Evolutionary conservation across 306 rosid genomes (phyloP), one percentile per base, ranked within the genome.

Genomic region (Comarum palustre): DNA sequence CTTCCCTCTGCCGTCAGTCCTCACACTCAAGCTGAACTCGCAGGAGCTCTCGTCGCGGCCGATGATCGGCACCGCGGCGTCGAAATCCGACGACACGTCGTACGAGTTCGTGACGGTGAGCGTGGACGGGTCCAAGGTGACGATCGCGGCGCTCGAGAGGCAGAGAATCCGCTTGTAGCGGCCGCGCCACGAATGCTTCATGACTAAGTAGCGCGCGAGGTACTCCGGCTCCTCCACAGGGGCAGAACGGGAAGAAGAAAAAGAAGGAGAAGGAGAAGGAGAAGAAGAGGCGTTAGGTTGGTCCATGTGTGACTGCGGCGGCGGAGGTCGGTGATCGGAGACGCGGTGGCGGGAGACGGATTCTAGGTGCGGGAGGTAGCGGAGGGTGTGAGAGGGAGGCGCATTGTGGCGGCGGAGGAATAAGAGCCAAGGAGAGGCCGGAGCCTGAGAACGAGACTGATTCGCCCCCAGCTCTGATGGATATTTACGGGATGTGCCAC

Each of bases 111-210:
- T 95, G 22, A 90, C 89, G 11, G 83, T 66, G n/a, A 95, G 91
- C 32, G 99, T 88, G 22, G 87, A 68, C 46, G 99, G 99, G 79
- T 95, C 99, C 58, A 95, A 80, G 20, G 99, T 95, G 65, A 81
- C 39, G 31, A 95, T 76, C 13, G 96, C 48, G 12, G 81, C 81
- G 62, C 50, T 81, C 9, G 97, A 95, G 5, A 95, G 77, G 77
- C 99, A 95, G 6, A 95, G 83, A 66, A 91, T 88, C 68, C 99
- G 86, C 86, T 91, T 95, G 86, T 95, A 95, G 22, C 99, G 97
- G 57, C 99, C 99, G 3, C 97, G 96, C 99, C 99, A 95, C 0
- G 99, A 95, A 92, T 95, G 99, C 79, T 95, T 95, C 50, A 91
- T 70, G 31, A 90, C 96, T 71, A 87, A 13, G 76, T 95, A 91